phyloP scores from a whole-genome alignment of 371 early-diverging fungal genomes.

The Zychaea mexicana region DNA sequence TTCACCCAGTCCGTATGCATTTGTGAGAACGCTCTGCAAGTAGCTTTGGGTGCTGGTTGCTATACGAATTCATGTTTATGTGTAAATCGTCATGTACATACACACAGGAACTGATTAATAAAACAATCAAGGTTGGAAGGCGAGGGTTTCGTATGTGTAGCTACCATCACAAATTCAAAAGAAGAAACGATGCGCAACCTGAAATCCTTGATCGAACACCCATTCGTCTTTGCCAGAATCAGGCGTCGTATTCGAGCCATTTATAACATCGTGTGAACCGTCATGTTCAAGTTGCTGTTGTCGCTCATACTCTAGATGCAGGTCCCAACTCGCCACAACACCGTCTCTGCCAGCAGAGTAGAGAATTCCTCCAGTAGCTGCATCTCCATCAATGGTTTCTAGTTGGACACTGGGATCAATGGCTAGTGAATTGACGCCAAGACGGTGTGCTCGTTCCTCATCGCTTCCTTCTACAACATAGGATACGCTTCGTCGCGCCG shows the following conservation, averaged over 20 bases:
- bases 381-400: constrained; percentile 11
- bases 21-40: constrained; percentile 70
- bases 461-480: constrained; percentile 61
- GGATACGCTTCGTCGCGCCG: constrained; percentile 56
- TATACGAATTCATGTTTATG: too few relatives aligned
- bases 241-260: background rate
- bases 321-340: constrained; percentile 85
- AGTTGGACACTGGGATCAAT: constrained; percentile 46
- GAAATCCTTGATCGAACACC: constrained; percentile 14
- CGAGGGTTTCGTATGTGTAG: too few relatives aligned
- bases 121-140: too few relatives aligned
- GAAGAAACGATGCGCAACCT: background rate
- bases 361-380: constrained; percentile 64
- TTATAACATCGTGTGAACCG: constrained; percentile 11
- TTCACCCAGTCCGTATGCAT: constrained; percentile 97
- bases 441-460: constrained; percentile 59
- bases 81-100: too few relatives aligned
- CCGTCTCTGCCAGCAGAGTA: constrained; percentile 93
- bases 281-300: background rate
- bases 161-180: background rate
- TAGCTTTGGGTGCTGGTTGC: constrained; percentile 30
- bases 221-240: constrained; percentile 12
- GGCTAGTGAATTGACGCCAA: constrained; percentile 79
- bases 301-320: constrained; percentile 45
- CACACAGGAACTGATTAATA: too few relatives aligned